Conservation (phyloP, 2,329 filamentous ascomycete genomes). For the Kalmusia sp. region DNA sequence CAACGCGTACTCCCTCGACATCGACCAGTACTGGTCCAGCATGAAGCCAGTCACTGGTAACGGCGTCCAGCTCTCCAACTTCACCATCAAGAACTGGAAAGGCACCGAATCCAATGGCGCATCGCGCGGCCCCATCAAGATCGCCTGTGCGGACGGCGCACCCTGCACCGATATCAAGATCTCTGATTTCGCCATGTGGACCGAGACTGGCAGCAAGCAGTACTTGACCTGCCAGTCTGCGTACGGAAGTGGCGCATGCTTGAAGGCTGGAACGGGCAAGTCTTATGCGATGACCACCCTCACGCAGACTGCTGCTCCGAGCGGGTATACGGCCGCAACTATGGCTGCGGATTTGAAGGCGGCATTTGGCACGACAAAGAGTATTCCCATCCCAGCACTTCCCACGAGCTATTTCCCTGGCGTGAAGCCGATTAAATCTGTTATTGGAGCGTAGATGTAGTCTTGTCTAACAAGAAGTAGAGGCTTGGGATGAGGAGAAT, state of each 20-base stretch:
- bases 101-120: conserved; percentile 60
- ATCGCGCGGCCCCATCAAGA: conserved; percentile 60
- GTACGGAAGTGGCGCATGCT: conserved; percentile 57
- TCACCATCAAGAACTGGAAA: conserved; percentile 64
- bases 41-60: conserved; percentile 52
- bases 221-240: conserved; percentile 58
- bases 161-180: conserved; percentile 63
- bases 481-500: background rate
- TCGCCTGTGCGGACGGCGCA: conserved; percentile 57
- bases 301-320: conserved; percentile 45
- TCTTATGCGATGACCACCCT: conserved; percentile 43
- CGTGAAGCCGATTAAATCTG: conserved; percentile 35
- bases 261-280: conserved; percentile 42
- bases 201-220: conserved; percentile 52
- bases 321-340: conserved; percentile 46
- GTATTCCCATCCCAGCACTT: conserved; percentile 52
- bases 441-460: background rate
- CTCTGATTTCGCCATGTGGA: conserved; percentile 61
- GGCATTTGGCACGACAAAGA: conserved; percentile 37
- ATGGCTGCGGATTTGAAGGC: conserved; percentile 44
- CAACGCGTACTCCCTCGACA: conserved; percentile 65
- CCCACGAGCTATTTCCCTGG: conserved; percentile 51
- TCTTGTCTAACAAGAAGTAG: background rate
- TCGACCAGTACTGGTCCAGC: conserved; percentile 62
- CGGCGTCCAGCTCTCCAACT: conserved; percentile 61